phyloP scores from a whole-genome alignment of 352 stramenopile species.

The Phytophthora boehmeriae region DNA sequence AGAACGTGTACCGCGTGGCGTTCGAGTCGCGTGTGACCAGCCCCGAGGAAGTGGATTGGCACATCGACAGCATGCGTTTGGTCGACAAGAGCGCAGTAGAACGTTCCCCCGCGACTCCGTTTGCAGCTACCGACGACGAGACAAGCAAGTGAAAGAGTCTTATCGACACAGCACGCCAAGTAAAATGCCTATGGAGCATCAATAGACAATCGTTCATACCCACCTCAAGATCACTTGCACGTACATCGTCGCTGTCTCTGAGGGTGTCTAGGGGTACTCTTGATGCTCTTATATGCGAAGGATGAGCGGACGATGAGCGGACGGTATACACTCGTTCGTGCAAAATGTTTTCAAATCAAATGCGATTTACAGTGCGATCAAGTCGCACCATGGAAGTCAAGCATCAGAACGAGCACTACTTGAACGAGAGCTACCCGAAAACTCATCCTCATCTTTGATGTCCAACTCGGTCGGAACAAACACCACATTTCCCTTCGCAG shows the following conservation, averaged over 20 bases:
- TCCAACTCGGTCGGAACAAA: conserved; percentile 11
- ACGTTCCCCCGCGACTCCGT: conserved; percentile 1
- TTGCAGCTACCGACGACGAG: not conserved
- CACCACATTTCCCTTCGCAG: conserved; percentile 6
- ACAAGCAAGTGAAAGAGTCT: conserved; percentile 11
- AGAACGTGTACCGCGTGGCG: conserved; percentile 39
- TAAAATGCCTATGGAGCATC: too few relatives aligned
- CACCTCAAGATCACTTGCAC: too few relatives aligned
- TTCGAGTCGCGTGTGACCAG: conserved; percentile 69
- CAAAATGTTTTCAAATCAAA: too few relatives aligned
- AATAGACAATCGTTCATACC: too few relatives aligned
- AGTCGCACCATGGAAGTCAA: too few relatives aligned
- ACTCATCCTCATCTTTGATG: conserved; percentile 24
- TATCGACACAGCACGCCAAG: too few relatives aligned
- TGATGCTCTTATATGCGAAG: not conserved
- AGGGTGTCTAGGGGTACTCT: not conserved
- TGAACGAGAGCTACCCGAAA: conserved; percentile 13
- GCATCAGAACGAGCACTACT: conserved; percentile 9
- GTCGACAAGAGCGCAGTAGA: conserved; percentile 23
- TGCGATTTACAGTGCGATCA: too few relatives aligned
- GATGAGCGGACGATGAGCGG: not conserved
- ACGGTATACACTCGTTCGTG: too few relatives aligned
- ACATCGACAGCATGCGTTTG: conserved; percentile 44
- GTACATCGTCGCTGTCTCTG: not conserved
- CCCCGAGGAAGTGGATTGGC: conserved; percentile 68